These are phyloP conservation scores for Arabidopsis hybrid DNA, from an alignment of 441 rosid genomes.

Conservation along the genomic window DNA sequence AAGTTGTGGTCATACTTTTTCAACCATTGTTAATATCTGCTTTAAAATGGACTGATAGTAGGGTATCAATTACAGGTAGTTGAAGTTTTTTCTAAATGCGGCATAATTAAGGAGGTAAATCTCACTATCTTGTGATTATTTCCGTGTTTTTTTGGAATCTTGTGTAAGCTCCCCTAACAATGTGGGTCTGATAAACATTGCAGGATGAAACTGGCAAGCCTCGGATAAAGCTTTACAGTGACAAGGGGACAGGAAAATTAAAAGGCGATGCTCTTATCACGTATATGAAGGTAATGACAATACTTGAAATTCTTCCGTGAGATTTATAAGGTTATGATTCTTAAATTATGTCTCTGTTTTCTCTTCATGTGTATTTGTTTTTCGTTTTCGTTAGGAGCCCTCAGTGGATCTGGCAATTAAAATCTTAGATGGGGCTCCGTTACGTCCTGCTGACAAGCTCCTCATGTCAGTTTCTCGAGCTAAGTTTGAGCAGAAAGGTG, in stretches of 20 bases:
- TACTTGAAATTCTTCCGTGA: slow-evolving; percentile 28
- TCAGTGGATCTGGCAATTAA: slow-evolving; percentile 91
- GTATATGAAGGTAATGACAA: slow-evolving; percentile 75
- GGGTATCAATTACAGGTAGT: slow-evolving; percentile 62
- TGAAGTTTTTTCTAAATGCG: slow-evolving; percentile 96
- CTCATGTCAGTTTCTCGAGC: slow-evolving; percentile 86
- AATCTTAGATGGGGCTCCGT: slow-evolving; percentile 94
- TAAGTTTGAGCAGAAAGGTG: slow-evolving; percentile 96
- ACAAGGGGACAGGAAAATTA: slow-evolving; percentile 82
- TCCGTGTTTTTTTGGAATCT: slow-evolving; percentile 4
- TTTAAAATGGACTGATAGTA: slow-evolving; percentile 45
- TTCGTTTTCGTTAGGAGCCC: slow-evolving; percentile 68
- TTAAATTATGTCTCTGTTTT: slow-evolving; percentile 7
- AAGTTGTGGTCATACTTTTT: slow-evolving; percentile 45
- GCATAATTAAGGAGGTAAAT: slow-evolving; percentile 92
- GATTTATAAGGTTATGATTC: slow-evolving; percentile 29
- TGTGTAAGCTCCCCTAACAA: slow-evolving; percentile 26
- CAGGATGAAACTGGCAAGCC: slow-evolving; percentile 94
- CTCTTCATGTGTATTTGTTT: slow-evolving; percentile 28
- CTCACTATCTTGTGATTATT: slow-evolving; percentile 20
- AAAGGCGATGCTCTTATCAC: slow-evolving; percentile 98
- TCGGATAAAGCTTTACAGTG: slow-evolving; percentile 89
- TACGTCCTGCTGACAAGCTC: slow-evolving; percentile 77
- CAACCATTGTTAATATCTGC: slow-evolving; percentile 13
- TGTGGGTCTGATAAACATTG: slow-evolving; percentile 30